Conservation (phyloP, 768 basidiomycete genomes). For the Mycena maculata region DNA sequence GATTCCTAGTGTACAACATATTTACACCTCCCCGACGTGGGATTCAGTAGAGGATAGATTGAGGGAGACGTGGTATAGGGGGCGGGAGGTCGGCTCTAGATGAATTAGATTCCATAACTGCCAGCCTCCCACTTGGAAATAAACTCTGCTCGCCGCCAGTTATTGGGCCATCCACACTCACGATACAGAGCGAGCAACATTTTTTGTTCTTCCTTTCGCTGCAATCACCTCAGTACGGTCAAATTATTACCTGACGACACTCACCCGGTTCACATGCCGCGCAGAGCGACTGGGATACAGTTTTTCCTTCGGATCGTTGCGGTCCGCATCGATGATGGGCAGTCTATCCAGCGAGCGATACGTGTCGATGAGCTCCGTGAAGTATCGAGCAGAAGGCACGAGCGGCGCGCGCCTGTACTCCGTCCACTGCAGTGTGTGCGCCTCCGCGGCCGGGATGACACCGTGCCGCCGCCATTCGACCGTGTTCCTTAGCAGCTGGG, state of each 20-base stretch:
- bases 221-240: background rate
- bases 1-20: no score
- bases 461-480: slow-evolving; percentile 24
- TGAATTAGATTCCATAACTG: no score
- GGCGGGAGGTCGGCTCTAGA: no score
- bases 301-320: slow-evolving; percentile 10
- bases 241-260: background rate
- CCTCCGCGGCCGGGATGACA: background rate
- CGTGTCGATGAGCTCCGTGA: slow-evolving; percentile 23
- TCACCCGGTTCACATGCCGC: background rate
- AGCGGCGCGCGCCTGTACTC: slow-evolving; percentile 21
- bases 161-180: slow-evolving; percentile 28
- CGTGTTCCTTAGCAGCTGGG: background rate
- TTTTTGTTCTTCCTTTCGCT: background rate
- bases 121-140: background rate
- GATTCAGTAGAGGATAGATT: no score
- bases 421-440: background rate
- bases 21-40: no score
- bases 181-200: slow-evolving; percentile 3
- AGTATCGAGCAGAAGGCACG: slow-evolving; percentile 20
- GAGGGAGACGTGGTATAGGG: no score
- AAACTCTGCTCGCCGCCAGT: slow-evolving; percentile 25
- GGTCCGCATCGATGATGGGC: slow-evolving; percentile 1
- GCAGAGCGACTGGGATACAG: background rate
- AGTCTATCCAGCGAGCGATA: slow-evolving; percentile 27